Percentiles rank a stretch among this genome's conserved stretches.
phyloP scores from a whole-genome alignment of 106 monocot species.

The Xerophyta viscosa region DNA sequence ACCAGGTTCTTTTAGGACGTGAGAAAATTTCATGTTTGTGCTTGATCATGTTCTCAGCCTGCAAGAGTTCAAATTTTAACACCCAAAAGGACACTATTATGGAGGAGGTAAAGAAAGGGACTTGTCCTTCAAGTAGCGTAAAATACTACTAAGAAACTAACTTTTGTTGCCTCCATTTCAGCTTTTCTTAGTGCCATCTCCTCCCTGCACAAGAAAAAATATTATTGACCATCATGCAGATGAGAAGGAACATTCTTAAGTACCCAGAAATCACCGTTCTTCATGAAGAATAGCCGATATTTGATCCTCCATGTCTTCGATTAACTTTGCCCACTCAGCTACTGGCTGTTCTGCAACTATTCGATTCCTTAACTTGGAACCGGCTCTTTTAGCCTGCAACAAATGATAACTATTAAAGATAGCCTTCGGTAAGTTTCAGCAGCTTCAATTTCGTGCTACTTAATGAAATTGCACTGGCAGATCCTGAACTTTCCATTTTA shows the following conservation, averaged over 20 bases:
- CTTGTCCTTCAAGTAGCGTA: no score
- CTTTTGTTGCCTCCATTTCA: constrained; percentile 98
- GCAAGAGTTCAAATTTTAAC: constrained; percentile 1
- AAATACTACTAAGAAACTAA: no score
- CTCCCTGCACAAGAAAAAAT: constrained; percentile 39
- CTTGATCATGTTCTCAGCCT: constrained; percentile 93
- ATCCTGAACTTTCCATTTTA: no score
- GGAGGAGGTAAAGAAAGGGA: no score
- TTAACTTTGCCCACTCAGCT: constrained; percentile 56
- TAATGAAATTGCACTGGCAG: no score
- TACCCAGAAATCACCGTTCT: constrained; percentile 52
- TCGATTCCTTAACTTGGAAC: constrained; percentile 71
- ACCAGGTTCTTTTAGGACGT: constrained; percentile 90
- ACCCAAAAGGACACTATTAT: background rate
- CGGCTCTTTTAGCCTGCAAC: constrained; percentile 81
- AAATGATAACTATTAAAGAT: background rate
- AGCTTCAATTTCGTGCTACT: no score
- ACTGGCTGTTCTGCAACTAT: constrained; percentile 81
- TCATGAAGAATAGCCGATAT: constrained; percentile 63
- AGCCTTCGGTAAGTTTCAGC: no score
- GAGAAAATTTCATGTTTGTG: constrained; percentile 92
- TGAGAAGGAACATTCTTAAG: background rate
- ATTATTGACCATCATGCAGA: background rate
- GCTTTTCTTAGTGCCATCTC: constrained; percentile 77
- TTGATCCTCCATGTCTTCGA: constrained; percentile 88